Percentiles rank a stretch among this genome's conserved stretches.
phyloP scores from a whole-genome alignment of 148 eudicot genomes.

The Talinum fruticosum region DNA sequence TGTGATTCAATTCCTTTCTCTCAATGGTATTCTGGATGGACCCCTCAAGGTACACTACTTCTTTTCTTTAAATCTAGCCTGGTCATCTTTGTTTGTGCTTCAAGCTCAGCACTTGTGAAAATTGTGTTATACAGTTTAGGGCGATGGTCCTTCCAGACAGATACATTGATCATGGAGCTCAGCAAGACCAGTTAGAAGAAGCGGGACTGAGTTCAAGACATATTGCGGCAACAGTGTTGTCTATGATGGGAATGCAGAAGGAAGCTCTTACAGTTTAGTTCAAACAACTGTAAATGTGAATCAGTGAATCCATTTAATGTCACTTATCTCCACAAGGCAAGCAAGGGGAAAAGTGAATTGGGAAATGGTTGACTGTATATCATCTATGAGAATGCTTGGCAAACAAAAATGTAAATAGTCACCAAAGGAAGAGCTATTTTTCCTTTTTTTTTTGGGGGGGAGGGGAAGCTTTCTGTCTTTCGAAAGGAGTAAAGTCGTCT shows the following conservation, averaged over 20 bases:
- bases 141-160: constrained; percentile 72
- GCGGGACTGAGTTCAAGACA: constrained; percentile 67
- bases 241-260: constrained; percentile 53
- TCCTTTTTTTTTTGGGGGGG: no score
- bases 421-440: no score
- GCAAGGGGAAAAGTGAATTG: no score
- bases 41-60: constrained; percentile 47
- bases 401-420: no score
- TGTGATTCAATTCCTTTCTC: constrained; percentile 55
- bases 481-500: no score
- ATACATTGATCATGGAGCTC: constrained; percentile 73
- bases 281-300: background rate
- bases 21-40: constrained; percentile 61
- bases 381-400: no score
- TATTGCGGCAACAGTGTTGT: constrained; percentile 59
- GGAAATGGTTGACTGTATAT: no score
- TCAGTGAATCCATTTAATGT: no score
- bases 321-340: no score
- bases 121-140: constrained; percentile 45
- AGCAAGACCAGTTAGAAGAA: constrained; percentile 57
- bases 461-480: no score
- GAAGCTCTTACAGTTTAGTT: constrained; percentile 38
- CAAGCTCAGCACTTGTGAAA: background rate
- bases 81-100: background rate
- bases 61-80: background rate